These are phyloP conservation scores for Trichoderma parareesei DNA, from an alignment of 495 filamentous ascomycete species.

Conservation along the genomic window DNA sequence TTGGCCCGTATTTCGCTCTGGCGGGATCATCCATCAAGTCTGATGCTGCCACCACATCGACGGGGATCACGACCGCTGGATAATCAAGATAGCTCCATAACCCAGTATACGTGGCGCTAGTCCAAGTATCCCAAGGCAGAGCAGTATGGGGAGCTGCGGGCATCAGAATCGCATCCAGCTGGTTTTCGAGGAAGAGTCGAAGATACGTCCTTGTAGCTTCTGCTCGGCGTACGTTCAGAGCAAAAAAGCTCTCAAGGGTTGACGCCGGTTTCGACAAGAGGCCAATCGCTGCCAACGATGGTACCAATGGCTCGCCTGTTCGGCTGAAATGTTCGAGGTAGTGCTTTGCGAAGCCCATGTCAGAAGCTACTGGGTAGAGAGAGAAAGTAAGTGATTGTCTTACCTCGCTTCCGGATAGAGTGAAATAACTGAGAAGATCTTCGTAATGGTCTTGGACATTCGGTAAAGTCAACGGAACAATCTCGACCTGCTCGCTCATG, in stretches of 20 bases:
- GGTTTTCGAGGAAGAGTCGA: neutral
- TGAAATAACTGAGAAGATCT: too few relatives aligned
- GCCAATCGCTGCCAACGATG: neutral
- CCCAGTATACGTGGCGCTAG: constrained; percentile 25
- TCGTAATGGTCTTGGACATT: neutral
- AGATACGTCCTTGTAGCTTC: neutral
- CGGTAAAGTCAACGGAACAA: neutral
- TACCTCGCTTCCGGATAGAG: too few relatives aligned
- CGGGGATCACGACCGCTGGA: constrained; percentile 60
- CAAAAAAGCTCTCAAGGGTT: neutral
- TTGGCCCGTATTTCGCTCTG: too few relatives aligned
- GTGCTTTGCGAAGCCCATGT: neutral
- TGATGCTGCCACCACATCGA: constrained; percentile 14
- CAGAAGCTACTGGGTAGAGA: too few relatives aligned
- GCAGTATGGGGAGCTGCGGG: constrained; percentile 28
- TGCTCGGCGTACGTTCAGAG: neutral
- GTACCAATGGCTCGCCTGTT: neutral
- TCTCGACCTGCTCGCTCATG: neutral
- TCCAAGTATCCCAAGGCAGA: constrained; percentile 22
- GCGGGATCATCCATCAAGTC: too few relatives aligned
- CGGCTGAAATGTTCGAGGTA: neutral
- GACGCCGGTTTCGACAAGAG: neutral
- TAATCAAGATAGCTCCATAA: constrained; percentile 58
- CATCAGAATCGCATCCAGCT: constrained; percentile 25
- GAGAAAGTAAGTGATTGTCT: too few relatives aligned